Evolutionary conservation across 163 green algal species (phyloP).

Genomic region (Chlorella variabilis): DNA sequence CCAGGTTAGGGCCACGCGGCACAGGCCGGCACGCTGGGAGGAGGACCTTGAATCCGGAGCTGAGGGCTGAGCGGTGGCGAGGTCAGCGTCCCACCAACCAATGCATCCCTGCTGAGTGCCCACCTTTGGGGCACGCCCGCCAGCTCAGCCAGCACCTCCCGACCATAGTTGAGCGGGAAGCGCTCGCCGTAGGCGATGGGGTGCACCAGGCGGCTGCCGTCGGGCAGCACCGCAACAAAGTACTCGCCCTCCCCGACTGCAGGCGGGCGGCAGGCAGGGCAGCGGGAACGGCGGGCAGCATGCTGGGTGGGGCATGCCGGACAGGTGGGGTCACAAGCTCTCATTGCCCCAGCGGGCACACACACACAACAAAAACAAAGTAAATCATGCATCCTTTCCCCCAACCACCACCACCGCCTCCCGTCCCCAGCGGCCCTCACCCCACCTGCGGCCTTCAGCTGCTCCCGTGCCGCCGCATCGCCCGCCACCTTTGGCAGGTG

Average conservation of each 20-base stretch:
- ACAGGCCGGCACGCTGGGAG: too few species aligned
- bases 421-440: too few species aligned
- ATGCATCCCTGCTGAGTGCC: background rate
- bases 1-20: too few species aligned
- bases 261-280: background rate
- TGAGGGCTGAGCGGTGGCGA: too few species aligned
- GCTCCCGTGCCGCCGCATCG: constrained; percentile 29
- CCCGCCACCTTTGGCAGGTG: constrained; percentile 37
- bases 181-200: constrained; percentile 70
- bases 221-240: constrained; percentile 81
- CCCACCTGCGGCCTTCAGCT: constrained; percentile 34
- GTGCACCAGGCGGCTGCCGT: constrained; percentile 78
- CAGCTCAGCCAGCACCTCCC: constrained; percentile 81
- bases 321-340: too few species aligned
- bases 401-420: background rate
- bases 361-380: too few species aligned
- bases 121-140: constrained; percentile 69
- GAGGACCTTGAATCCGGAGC: too few species aligned
- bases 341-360: too few species aligned
- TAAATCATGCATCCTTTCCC: too few species aligned
- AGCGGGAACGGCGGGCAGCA: background rate
- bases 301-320: too few species aligned
- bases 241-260: constrained; percentile 66
- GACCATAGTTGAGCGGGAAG: constrained; percentile 82
- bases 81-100: too few species aligned